These are phyloP conservation scores for Rutstroemia sydowiana DNA, from an alignment of 2,329 filamentous ascomycete genomes.

Conservation along the genomic window DNA sequence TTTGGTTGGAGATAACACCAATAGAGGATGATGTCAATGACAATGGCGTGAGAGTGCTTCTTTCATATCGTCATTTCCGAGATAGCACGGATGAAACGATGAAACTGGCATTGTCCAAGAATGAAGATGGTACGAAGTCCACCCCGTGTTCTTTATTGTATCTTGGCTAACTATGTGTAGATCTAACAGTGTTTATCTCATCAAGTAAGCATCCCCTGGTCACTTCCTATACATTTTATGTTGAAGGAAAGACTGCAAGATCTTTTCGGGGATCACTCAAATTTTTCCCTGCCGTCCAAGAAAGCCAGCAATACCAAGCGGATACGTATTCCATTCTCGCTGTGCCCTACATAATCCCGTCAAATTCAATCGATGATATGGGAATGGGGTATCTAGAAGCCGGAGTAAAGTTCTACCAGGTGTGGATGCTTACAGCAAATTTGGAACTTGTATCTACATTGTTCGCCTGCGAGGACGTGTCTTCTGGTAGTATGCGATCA, in stretches of 20 bases:
- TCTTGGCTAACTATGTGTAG: not conserved
- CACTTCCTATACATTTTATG: conserved; percentile 25
- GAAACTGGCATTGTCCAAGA: conserved; percentile 32
- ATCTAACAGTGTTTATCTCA: conserved; percentile 15
- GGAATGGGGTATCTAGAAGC: conserved; percentile 28
- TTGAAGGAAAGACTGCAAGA: conserved; percentile 6
- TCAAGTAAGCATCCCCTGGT: conserved; percentile 21
- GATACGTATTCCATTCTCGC: not conserved
- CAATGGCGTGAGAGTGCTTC: conserved; percentile 27
- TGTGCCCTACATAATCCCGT: not conserved
- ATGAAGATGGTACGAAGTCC: conserved; percentile 17
- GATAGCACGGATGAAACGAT: conserved; percentile 33
- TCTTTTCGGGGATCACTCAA: conserved; percentile 20
- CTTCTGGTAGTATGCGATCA: not conserved
- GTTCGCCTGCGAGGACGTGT: conserved; percentile 20
- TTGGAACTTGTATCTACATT: conserved; percentile 38
- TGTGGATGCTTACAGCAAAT: conserved; percentile 37
- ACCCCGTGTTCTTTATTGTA: too few species aligned
- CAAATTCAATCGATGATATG: not conserved
- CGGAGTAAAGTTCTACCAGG: conserved; percentile 40
- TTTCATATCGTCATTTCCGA: conserved; percentile 40
- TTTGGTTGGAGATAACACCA: conserved; percentile 26
- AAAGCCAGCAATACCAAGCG: not conserved
- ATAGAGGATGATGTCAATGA: conserved; percentile 11
- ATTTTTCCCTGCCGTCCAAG: conserved; percentile 6